These are phyloP conservation scores for Pneumocystis wakefieldiae DNA, from an alignment of 1,139 yeast genomes.

Conservation along the genomic window DNA sequence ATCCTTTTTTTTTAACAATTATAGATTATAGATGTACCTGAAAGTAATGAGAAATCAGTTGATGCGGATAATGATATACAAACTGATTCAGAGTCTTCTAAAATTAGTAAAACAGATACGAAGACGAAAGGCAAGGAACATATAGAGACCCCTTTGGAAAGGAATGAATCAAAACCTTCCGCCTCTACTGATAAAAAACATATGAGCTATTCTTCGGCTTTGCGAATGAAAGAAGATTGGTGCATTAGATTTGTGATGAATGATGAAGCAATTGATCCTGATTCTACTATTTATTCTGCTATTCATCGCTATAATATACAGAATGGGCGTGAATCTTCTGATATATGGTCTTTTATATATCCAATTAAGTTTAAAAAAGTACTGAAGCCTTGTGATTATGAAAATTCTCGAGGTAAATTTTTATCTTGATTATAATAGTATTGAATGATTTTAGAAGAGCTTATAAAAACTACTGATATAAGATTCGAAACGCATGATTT, in stretches of 20 bases:
- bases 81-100: neutral
- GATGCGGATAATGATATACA: neutral
- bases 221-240: slow-evolving; percentile 23
- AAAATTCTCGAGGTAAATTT: neutral
- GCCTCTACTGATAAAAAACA: slow-evolving; percentile 1
- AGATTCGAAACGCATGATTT: slow-evolving; percentile 21
- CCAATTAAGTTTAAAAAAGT: slow-evolving; percentile 39
- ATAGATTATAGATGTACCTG: neutral
- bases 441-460: neutral
- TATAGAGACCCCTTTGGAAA: neutral
- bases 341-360: slow-evolving; percentile 28
- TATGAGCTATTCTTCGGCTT: slow-evolving; percentile 12
- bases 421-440: neutral
- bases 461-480: slow-evolving; percentile 22
- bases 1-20: neutral
- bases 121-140: neutral
- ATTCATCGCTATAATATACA: slow-evolving; percentile 14
- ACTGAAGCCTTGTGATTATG: neutral
- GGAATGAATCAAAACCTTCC: neutral
- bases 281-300: slow-evolving; percentile 71
- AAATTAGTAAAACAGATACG: neutral
- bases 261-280: slow-evolving; percentile 48
- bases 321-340: neutral
- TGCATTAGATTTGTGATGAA: slow-evolving; percentile 47
- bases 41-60: neutral